Percentiles rank a stretch among this genome's conserved stretches.
These are phyloP conservation scores for Apiospora phragmitis DNA, from an alignment of 2,329 filamentous ascomycete species.

Conservation along the genomic window DNA sequence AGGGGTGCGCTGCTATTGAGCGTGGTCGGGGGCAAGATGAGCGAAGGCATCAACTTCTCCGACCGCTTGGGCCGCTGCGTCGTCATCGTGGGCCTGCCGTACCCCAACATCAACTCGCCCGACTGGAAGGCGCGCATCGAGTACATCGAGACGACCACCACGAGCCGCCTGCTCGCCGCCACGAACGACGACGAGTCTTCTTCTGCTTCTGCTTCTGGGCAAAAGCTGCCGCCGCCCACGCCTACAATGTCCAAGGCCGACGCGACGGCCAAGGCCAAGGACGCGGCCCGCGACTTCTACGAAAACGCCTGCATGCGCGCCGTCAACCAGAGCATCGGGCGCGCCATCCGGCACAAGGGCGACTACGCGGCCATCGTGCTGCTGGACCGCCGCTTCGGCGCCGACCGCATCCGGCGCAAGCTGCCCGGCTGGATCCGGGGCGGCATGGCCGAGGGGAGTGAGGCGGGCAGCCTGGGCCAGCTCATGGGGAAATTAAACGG, in stretches of 20 bases:
- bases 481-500: constrained; percentile 58
- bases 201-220: background rate
- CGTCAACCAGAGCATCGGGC: constrained; percentile 94
- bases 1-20: constrained; percentile 81
- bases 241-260: constrained; percentile 24
- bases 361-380: constrained; percentile 93
- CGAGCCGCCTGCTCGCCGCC: constrained; percentile 34
- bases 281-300: constrained; percentile 75
- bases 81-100: constrained; percentile 88
- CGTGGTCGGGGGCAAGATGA: constrained; percentile 92
- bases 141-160: constrained; percentile 70
- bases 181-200: background rate
- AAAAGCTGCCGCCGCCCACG: constrained; percentile 14
- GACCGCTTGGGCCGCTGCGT: constrained; percentile 87
- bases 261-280: constrained; percentile 45
- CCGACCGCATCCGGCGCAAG: constrained; percentile 71
- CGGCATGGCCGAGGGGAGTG: constrained; percentile 57
- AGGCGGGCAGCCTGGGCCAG: constrained; percentile 51
- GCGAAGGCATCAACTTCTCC: constrained; percentile 97
- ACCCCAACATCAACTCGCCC: constrained; percentile 83
- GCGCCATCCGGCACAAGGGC: constrained; percentile 82
- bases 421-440: constrained; percentile 86
- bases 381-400: constrained; percentile 78
- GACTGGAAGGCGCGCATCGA: constrained; percentile 93
- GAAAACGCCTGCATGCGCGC: constrained; percentile 96